Evolutionary conservation across 768 basidiomycete species (phyloP).

Genomic region (Leccinellum albellum): DNA sequence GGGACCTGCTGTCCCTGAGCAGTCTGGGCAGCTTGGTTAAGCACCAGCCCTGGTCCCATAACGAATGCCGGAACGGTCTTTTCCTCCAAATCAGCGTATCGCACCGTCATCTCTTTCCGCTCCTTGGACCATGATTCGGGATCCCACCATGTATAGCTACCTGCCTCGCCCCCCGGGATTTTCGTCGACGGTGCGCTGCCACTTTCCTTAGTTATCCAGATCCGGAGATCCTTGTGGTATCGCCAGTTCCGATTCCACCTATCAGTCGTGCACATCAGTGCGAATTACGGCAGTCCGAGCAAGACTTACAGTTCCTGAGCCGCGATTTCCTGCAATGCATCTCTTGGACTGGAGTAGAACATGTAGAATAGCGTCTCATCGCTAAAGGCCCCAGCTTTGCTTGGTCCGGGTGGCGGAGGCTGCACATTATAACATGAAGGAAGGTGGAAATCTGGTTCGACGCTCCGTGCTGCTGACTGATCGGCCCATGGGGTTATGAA

Average conservation of each 20-base stretch:
- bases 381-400: slow-evolving; percentile 79
- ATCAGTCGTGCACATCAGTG: background rate
- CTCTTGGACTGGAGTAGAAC: slow-evolving; percentile 92
- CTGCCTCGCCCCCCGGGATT: slow-evolving; percentile 78
- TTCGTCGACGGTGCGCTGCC: slow-evolving; percentile 73
- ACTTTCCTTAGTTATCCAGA: slow-evolving; percentile 84
- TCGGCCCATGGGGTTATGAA: slow-evolving; percentile 98
- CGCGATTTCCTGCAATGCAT: slow-evolving; percentile 90
- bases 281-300: background rate
- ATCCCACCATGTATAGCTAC: slow-evolving; percentile 89
- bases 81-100: slow-evolving; percentile 73
- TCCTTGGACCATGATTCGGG: slow-evolving; percentile 75
- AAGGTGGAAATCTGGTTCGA: slow-evolving; percentile 90
- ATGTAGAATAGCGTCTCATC: slow-evolving; percentile 98
- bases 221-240: slow-evolving; percentile 87
- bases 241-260: slow-evolving; percentile 96
- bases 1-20: slow-evolving; percentile 39
- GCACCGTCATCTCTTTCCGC: slow-evolving; percentile 72
- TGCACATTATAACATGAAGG: slow-evolving; percentile 92
- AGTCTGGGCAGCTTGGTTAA: slow-evolving; percentile 31
- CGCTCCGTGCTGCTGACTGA: slow-evolving; percentile 74
- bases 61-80: slow-evolving; percentile 62
- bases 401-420: slow-evolving; percentile 77
- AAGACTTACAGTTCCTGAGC: slow-evolving; percentile 87
- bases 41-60: slow-evolving; percentile 45